These are phyloP conservation scores for Talaromyces sp. DNA, from an alignment of 2,329 filamentous ascomycete genomes.

Conservation along the genomic window DNA sequence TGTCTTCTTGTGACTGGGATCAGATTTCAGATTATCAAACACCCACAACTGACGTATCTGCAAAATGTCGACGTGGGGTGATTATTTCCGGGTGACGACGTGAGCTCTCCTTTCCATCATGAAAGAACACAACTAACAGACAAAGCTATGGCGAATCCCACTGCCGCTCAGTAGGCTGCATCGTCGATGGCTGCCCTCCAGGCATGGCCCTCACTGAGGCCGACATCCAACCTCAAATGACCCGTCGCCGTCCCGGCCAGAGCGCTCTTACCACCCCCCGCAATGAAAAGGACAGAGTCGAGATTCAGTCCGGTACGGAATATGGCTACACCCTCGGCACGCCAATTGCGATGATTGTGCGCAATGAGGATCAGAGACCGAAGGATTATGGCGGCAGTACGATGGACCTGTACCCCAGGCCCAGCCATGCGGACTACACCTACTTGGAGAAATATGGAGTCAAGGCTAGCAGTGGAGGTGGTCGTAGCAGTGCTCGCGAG, in stretches of 20 bases:
- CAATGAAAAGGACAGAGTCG: constrained; percentile 85
- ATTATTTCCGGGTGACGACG: constrained; percentile 79
- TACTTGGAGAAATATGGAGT: constrained; percentile 97
- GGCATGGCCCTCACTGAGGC: constrained; percentile 79
- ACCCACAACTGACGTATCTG: neutral
- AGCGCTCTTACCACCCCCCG: constrained; percentile 85
- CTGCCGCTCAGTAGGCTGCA: constrained; percentile 88
- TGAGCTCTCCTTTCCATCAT: constrained; percentile 45
- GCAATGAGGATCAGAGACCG: constrained; percentile 89
- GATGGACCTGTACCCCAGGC: constrained; percentile 87
- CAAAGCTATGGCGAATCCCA: constrained; percentile 79
- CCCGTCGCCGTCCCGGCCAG: constrained; percentile 82
- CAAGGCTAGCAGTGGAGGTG: constrained; percentile 85
- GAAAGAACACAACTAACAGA: constrained; percentile 3
- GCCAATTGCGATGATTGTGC: constrained; percentile 80
- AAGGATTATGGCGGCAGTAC: constrained; percentile 87
- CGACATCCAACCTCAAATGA: constrained; percentile 94
- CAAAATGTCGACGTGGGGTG: constrained; percentile 81
- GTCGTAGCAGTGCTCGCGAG: constrained; percentile 86
- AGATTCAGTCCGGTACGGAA: constrained; percentile 91
- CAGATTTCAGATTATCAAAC: too few relatives aligned
- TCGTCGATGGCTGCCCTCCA: constrained; percentile 88
- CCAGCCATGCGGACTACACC: constrained; percentile 93
- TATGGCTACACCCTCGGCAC: constrained; percentile 86
- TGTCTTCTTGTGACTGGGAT: neutral